Conservation (phyloP, 2,329 filamentous ascomycete genomes). For the Thielaviopsis punctulata region DNA sequence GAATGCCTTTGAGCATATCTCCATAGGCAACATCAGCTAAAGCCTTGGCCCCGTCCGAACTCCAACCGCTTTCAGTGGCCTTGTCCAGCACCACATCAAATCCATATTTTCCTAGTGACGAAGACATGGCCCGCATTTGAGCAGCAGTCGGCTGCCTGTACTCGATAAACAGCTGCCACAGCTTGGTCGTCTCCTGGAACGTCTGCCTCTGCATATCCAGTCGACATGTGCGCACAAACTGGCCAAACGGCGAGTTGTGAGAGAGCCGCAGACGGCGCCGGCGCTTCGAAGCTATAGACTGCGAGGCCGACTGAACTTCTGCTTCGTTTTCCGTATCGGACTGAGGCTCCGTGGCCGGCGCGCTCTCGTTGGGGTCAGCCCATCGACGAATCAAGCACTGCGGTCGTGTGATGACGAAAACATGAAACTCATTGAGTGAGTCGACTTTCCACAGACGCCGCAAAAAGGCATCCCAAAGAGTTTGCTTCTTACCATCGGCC, state of each 20-base stretch:
- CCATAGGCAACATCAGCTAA: constrained; percentile 34
- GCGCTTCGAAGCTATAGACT: constrained; percentile 21
- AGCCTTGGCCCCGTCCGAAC: constrained; percentile 24
- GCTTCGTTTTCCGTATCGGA: constrained; percentile 39
- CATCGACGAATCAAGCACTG: constrained; percentile 2
- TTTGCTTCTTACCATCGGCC: constrained; percentile 33
- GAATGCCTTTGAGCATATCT: constrained; percentile 30
- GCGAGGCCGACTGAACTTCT: constrained; percentile 29
- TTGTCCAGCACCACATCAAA: constrained; percentile 40
- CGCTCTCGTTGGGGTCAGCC: not conserved
- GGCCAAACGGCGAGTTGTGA: constrained; percentile 61
- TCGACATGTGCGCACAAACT: constrained; percentile 58
- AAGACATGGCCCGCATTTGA: constrained; percentile 46
- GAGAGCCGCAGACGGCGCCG: constrained; percentile 44
- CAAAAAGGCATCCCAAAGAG: constrained; percentile 78
- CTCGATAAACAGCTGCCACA: constrained; percentile 70
- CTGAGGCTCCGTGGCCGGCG: constrained; percentile 22
- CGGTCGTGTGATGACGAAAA: constrained; percentile 42
- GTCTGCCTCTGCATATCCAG: constrained; percentile 67
- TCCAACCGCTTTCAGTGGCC: constrained; percentile 33
- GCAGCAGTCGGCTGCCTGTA: constrained; percentile 62
- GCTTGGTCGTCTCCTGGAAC: constrained; percentile 58
- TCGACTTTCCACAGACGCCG: constrained; percentile 69
- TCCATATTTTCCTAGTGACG: constrained; percentile 37
- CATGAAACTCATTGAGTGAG: constrained; percentile 63